These are phyloP conservation scores for Saturnispora sanitii DNA, from an alignment of 805 yeast species.

Conservation along the genomic window DNA sequence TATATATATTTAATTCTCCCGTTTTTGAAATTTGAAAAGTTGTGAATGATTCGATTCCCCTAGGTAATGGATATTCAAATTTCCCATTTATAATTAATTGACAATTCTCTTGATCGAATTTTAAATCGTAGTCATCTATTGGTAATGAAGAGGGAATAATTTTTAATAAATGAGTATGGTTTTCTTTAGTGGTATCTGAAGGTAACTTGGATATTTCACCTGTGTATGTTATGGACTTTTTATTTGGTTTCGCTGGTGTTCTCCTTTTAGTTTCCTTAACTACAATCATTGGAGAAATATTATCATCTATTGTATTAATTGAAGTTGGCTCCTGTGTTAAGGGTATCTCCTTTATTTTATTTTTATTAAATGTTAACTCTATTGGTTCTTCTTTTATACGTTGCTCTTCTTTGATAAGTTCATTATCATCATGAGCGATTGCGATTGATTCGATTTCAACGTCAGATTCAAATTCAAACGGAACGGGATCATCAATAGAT, in stretches of 20 bases:
- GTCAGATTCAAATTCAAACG: conserved; percentile 7
- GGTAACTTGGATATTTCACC: conserved; percentile 18
- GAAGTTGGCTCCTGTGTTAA: background rate
- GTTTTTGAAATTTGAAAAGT: conserved; percentile 7
- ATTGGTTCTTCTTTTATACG: background rate
- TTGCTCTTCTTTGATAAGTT: background rate
- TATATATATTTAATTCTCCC: conserved; percentile 6
- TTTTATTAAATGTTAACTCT: background rate
- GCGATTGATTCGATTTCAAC: too few species aligned
- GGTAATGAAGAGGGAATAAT: conserved; percentile 22
- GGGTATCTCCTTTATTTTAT: background rate
- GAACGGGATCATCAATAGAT: conserved; percentile 64
- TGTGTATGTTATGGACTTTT: background rate
- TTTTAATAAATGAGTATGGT: conserved; percentile 15
- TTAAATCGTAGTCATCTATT: conserved; percentile 28
- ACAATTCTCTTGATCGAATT: conserved; percentile 22
- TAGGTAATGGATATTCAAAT: conserved; percentile 26
- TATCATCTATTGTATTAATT: background rate
- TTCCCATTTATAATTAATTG: conserved; percentile 18
- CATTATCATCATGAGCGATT: background rate
- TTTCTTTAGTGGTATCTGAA: conserved; percentile 16
- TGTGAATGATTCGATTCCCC: conserved; percentile 14
- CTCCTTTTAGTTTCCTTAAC: conserved; percentile 2
- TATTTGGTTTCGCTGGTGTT: too few species aligned
- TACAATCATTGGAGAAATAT: background rate